Base-by-base conservation (phyloP, 176 grass and related monocot genomes). In the Triticum turgidum region DNA sequence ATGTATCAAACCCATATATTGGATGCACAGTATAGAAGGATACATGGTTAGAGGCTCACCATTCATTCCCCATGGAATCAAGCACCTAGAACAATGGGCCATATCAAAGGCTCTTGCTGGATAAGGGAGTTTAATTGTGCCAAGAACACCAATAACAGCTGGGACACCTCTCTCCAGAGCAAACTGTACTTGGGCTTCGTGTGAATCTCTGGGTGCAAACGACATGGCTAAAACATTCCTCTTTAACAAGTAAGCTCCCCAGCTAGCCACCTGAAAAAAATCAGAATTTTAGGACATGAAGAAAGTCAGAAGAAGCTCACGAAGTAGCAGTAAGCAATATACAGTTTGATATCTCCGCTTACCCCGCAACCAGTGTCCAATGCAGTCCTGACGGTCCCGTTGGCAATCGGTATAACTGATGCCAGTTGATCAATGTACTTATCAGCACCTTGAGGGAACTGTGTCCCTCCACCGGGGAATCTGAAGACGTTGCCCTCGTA, bases 181-280 rank as follows among this genome's bases (percentile, higher is more conserved):
- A 95, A 97, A 97, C 84, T 97, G 95, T 29, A 97, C 95, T 78
- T 98, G 95, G 27, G 93, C 96, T 82, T 98, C 96, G 20, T 98
- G 96, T 3, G 93, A 95, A 87, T 98, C 96, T 89, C 96, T 92
- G 59, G 96, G 96, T 4, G 96, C 96, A 87, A 98, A 95, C 20
- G 96, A 98, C 91, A 98, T 95, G 34, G 96, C 91, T 83, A 98
- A 89, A 49, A 98, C 93, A 81, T 95, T 93, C 64, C 91, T 92
- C 78, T 98, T 95, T 61, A 98, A 45, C 85, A 98, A 83, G 87
- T 98, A 95, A 69, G 91, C 96, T 88, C 96, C 96, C 96, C 91
- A 98, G 77, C 96, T 98, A 76, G 96, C 96, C 52, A 98, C 96
- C 96, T 98, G 87, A 91, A 84, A 93, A 30, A 74, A 82, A 81